A percentile compares a stretch with the other conserved stretches of the same genome.
Conservation (phyloP, 352 stramenopile species). For the Globisporangium camurandrum region DNA sequence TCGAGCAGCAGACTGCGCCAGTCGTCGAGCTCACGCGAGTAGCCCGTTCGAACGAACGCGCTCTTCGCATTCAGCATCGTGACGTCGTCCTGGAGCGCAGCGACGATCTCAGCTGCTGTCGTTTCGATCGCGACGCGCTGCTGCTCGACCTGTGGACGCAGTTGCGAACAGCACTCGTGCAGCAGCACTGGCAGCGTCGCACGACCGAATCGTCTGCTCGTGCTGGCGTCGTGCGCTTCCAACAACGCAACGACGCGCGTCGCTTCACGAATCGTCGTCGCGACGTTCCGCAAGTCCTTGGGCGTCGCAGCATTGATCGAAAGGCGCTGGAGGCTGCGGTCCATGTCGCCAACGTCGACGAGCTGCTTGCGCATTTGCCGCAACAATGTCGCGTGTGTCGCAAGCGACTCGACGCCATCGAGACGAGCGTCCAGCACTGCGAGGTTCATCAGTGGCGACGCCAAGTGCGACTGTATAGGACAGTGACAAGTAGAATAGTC, state of each 20-base stretch:
- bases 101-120: slow-evolving; percentile 33
- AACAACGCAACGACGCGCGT: slow-evolving; percentile 26
- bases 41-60: slow-evolving; percentile 50
- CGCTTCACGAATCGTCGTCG: slow-evolving; percentile 45
- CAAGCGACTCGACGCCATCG: slow-evolving; percentile 49
- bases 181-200: slow-evolving; percentile 21
- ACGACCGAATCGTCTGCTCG: background rate
- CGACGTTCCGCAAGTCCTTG: slow-evolving; percentile 67
- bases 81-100: slow-evolving; percentile 57
- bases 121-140: slow-evolving; percentile 11
- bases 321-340: slow-evolving; percentile 62
- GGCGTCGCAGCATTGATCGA: slow-evolving; percentile 48
- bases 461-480: slow-evolving; percentile 41
- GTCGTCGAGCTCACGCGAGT: slow-evolving; percentile 48
- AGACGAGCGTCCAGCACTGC: slow-evolving; percentile 35
- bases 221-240: slow-evolving; percentile 16
- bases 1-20: slow-evolving; percentile 44
- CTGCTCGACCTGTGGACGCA: slow-evolving; percentile 12
- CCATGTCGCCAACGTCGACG: slow-evolving; percentile 56
- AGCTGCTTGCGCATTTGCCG: slow-evolving; percentile 46
- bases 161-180: slow-evolving; percentile 14
- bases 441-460: slow-evolving; percentile 55
- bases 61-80: slow-evolving; percentile 46
- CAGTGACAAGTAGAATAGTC: background rate
- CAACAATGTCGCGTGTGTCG: slow-evolving; percentile 33